Conservation (phyloP, 169 alveolate species). For the Amoebophrya sp. region DNA sequence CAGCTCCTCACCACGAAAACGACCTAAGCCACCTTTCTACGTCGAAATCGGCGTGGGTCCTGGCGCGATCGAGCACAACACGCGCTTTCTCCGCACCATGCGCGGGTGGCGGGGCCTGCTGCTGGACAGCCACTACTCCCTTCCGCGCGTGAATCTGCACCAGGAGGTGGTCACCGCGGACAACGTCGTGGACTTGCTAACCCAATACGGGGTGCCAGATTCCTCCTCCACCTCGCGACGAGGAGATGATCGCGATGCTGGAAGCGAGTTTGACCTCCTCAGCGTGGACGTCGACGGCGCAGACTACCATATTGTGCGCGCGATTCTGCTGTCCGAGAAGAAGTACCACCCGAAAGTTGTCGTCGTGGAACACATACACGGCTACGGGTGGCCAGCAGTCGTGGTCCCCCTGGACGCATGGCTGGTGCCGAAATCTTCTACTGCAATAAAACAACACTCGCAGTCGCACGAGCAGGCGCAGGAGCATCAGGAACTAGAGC, state of each 20-base stretch:
- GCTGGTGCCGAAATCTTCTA: background rate
- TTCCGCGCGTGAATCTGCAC: background rate
- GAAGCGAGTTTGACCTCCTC: background rate
- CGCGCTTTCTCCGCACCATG: background rate
- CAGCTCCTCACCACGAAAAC: background rate
- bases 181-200: background rate
- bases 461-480: too few relatives aligned
- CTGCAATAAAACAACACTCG: too few relatives aligned
- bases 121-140: background rate
- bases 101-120: background rate
- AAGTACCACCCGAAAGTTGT: background rate
- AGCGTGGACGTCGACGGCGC: background rate
- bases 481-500: background rate
- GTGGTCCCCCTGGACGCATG: background rate
- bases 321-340: background rate
- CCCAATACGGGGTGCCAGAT: background rate
- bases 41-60: background rate
- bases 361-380: background rate
- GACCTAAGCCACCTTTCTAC: background rate
- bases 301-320: background rate
- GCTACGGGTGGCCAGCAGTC: background rate
- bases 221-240: too few relatives aligned
- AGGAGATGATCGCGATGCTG: too few relatives aligned
- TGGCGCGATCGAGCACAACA: background rate
- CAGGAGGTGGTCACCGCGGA: background rate